A percentile compares a stretch with the other conserved stretches of the same genome.
Evolutionary conservation across 2,329 filamentous ascomycete genomes (phyloP).

Genomic region (Fusarium drepaniforme): DNA sequence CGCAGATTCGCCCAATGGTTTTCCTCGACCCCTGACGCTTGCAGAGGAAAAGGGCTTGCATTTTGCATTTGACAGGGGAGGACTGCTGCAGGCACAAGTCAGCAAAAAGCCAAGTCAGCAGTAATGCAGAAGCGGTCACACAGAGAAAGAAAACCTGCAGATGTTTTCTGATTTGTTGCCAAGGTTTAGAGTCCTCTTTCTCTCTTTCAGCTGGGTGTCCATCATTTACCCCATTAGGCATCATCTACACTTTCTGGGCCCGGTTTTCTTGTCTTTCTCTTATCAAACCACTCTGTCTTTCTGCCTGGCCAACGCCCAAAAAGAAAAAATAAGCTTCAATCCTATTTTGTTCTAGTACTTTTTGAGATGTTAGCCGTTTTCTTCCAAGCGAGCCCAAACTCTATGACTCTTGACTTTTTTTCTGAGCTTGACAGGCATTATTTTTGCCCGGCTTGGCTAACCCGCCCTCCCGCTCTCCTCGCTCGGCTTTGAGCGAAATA

Average conservation of each 20-base stretch:
- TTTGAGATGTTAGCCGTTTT: background rate
- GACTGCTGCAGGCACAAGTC: background rate
- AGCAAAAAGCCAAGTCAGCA: constrained; percentile 18
- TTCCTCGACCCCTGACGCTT: constrained; percentile 21
- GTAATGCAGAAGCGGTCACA: constrained; percentile 17
- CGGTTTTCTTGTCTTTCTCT: background rate
- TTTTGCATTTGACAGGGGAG: background rate
- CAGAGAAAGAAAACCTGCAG: background rate
- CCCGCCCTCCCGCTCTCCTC: background rate
- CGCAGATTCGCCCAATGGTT: constrained; percentile 7
- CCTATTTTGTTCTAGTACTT: background rate
- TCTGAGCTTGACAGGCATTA: background rate
- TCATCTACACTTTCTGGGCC: background rate
- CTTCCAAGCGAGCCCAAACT: background rate
- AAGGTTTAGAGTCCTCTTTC: background rate
- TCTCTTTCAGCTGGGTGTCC: background rate
- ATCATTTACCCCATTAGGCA: background rate
- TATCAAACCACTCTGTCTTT: background rate
- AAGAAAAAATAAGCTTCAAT: constrained; percentile 1
- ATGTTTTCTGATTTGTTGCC: background rate
- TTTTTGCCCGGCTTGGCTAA: background rate
- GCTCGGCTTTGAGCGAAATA: background rate
- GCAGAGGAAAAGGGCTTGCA: background rate
- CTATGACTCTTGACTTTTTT: background rate
- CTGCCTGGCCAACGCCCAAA: background rate